Percentiles rank a stretch among this genome's conserved stretches.
Evolutionary conservation across 129 eudicot genomes (phyloP).

Genomic region (Flaveria ramosissima): DNA sequence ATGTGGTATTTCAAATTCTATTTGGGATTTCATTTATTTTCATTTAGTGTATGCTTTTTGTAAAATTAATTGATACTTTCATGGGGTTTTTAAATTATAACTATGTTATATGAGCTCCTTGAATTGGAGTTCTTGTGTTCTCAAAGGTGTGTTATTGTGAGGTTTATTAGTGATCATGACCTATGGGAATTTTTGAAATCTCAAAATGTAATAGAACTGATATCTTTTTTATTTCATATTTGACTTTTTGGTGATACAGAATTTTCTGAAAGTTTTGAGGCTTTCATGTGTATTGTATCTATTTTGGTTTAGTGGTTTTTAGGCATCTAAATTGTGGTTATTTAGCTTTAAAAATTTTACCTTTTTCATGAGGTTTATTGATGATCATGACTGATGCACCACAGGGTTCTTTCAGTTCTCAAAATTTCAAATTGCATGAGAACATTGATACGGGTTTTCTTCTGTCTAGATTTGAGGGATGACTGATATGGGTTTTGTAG

Average conservation of each 20-base stretch:
- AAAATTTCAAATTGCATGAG: background rate
- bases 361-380: background rate
- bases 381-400: conserved; percentile 1
- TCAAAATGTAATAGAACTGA: background rate
- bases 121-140: background rate
- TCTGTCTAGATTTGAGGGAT: background rate
- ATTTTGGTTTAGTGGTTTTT: background rate
- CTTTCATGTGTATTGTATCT: background rate
- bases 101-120: background rate
- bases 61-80: background rate
- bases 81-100: background rate
- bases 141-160: background rate
- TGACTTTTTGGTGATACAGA: background rate
- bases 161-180: conserved; percentile 23
- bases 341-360: background rate
- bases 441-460: background rate
- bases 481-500: conserved; percentile 12
- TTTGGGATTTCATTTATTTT: conserved; percentile 12
- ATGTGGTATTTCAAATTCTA: background rate
- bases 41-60: background rate
- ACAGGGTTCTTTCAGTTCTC: background rate
- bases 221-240: background rate
- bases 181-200: background rate
- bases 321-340: background rate
- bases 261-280: background rate